Conservation (phyloP, 83 land plant genomes). For the Isoetes engelmannii region DNA sequence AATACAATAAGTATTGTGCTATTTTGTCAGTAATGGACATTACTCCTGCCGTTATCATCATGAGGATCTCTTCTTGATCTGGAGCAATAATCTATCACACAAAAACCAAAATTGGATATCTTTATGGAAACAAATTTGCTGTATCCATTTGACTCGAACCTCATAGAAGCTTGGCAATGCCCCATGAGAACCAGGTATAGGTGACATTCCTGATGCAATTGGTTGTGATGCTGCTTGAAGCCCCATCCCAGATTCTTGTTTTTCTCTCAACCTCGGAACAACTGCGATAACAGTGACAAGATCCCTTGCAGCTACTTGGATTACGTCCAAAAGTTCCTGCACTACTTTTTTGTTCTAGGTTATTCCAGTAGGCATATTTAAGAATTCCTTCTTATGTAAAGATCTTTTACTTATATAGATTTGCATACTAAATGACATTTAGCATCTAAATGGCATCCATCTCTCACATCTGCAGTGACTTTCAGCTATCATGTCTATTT, state of each 20-base stretch:
- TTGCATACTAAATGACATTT: too few relatives aligned
- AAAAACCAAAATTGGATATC: background rate
- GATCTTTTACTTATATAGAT: too few relatives aligned
- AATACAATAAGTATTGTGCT: conserved; percentile 23
- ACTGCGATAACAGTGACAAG: conserved; percentile 27
- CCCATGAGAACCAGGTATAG: too few relatives aligned
- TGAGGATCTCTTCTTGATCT: conserved; percentile 29
- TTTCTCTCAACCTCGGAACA: conserved; percentile 26
- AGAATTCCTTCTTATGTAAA: too few relatives aligned
- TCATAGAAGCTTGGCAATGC: conserved; percentile 8
- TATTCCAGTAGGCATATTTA: too few relatives aligned
- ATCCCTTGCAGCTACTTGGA: conserved; percentile 29
- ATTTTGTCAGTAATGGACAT: conserved; percentile 24
- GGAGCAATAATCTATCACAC: conserved; percentile 22
- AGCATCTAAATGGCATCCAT: too few relatives aligned
- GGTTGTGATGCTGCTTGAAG: background rate
- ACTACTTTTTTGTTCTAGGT: too few relatives aligned
- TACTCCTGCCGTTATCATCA: conserved; percentile 25
- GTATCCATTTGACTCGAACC: background rate
- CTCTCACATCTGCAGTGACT: too few relatives aligned
- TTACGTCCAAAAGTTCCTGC: conserved; percentile 31
- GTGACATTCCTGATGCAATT: background rate
- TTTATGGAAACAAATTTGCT: too few relatives aligned
- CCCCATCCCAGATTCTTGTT: background rate
- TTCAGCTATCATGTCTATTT: too few relatives aligned